phyloP scores from a whole-genome alignment of 306 rosid genomes.

The Corylus avellana region DNA sequence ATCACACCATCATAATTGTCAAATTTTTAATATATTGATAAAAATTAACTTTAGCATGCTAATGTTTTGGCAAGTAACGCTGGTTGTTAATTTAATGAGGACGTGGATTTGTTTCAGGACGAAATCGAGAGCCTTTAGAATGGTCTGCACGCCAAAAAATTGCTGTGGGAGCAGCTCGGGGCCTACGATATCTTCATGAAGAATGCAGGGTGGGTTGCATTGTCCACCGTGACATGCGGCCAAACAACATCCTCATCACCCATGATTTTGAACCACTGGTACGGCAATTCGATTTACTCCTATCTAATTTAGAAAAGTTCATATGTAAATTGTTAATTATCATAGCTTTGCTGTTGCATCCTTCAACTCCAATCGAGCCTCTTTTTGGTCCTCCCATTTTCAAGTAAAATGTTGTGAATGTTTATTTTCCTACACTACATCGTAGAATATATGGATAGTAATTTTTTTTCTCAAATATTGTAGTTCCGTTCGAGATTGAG shows the following conservation, averaged over 20 bases:
- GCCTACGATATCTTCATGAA: conserved; percentile 94
- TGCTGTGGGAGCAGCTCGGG: conserved; percentile 98
- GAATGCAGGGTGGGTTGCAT: conserved; percentile 99
- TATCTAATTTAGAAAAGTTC: background rate
- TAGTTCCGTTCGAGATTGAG: background rate
- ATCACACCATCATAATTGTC: background rate
- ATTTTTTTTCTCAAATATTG: background rate
- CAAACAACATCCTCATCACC: conserved; percentile 96
- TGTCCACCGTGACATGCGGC: conserved; percentile 99
- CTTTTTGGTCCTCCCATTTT: background rate
- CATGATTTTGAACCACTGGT: conserved; percentile 99
- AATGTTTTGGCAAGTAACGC: conserved; percentile 3
- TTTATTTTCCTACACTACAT: background rate
- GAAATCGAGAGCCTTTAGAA: conserved; percentile 63
- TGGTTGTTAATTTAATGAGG: conserved; percentile 29
- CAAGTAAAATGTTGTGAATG: background rate
- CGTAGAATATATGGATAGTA: background rate
- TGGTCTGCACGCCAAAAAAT: conserved; percentile 94
- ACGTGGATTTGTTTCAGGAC: conserved; percentile 54
- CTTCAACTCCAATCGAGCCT: background rate
- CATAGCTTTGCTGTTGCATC: conserved; percentile 10
- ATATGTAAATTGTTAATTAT: background rate
- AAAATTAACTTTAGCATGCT: conserved; percentile 1
- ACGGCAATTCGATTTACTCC: conserved; percentile 13
- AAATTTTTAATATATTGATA: conserved; percentile 10